Base-by-base conservation (phyloP, 352 stramenopile species). In the Globisporangium carolinianum region DNA sequence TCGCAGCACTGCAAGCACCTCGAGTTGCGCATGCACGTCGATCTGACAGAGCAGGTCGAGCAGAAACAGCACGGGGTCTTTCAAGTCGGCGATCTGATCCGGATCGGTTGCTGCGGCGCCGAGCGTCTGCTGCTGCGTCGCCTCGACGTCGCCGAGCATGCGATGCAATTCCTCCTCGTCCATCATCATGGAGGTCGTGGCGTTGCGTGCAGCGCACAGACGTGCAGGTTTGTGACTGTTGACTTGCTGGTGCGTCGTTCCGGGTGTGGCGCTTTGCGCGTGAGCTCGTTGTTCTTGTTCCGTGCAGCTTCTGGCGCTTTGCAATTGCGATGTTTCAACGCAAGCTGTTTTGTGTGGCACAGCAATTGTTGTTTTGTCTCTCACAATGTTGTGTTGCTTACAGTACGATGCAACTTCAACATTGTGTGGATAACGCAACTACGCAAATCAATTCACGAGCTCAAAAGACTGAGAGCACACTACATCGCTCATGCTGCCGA, bases 51-150 rank as follows among this genome's bases (percentile, higher is more conserved):
- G 60, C 24, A 85, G 57, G 46, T 83, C 71, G 36, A 85, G 63
- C 39, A 85, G 58, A 57, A 85, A 71, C 39, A 82, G 43, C 14
- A 82, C 62, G 0, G 75, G 58, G 54, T 77, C 72, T 51, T 80
- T 80, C 42, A 85, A 63, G 15, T 53, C 61, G 12, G 58, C 36
- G 6, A 80, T 50, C 15, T 69, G 59, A 32, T 53, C 47, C 37
- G 61, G 57, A 11, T 69, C 61, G 35, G 71, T 64, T 4, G 59
- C 43, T 7, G 73, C 47, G 24, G 67, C 57, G 41, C 61, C 54
- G 43, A 80, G 62, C 24, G 65, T 62, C 54, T 69, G 75, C 43
- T 59, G 62, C 55, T 85, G 72, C 46, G 63, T 51, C 12, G 58
- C 63, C 58, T 85, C 71, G 39, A 72, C 68, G 14, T 81, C 71